Conservation (phyloP, 768 basidiomycete species). For the Leccinellum luteum region DNA sequence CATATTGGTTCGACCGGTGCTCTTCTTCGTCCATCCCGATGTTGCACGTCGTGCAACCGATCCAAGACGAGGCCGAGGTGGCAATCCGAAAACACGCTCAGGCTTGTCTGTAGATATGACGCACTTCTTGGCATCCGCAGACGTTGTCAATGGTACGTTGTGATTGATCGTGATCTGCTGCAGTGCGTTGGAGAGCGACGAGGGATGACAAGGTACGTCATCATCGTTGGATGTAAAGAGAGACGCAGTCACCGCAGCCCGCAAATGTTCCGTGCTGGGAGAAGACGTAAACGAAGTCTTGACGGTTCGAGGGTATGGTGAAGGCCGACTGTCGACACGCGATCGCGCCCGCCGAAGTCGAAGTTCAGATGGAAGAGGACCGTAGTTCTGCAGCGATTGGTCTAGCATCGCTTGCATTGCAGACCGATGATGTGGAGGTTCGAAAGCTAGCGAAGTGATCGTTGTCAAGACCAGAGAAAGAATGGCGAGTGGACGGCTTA, state of each 20-base stretch:
- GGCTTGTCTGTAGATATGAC: conserved; percentile 28
- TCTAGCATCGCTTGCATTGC: conserved; percentile 74
- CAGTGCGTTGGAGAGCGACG: conserved; percentile 34
- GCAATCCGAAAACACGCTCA: conserved; percentile 23
- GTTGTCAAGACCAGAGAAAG: neutral
- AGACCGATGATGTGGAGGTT: conserved; percentile 60
- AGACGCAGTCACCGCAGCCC: conserved; percentile 19
- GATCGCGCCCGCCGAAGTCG: conserved; percentile 61
- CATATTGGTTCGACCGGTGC: conserved; percentile 45
- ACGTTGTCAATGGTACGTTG: conserved; percentile 34
- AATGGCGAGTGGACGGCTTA: conserved; percentile 36
- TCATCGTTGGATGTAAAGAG: conserved; percentile 22
- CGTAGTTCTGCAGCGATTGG: conserved; percentile 68
- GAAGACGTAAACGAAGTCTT: conserved; percentile 44
- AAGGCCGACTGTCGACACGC: conserved; percentile 66
- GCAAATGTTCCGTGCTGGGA: conserved; percentile 36
- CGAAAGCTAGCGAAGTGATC: conserved; percentile 50
- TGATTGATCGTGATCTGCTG: conserved; percentile 43
- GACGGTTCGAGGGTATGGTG: conserved; percentile 64
- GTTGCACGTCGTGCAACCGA: conserved; percentile 56
- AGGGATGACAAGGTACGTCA: conserved; percentile 8
- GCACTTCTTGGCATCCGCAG: conserved; percentile 35
- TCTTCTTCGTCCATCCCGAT: conserved; percentile 65
- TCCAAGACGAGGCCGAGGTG: conserved; percentile 48
- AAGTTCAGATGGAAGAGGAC: conserved; percentile 72